A percentile compares a stretch with the other conserved stretches of the same genome.
Conservation (phyloP, 495 filamentous ascomycete species). For the Lophiotrema nucula region DNA sequence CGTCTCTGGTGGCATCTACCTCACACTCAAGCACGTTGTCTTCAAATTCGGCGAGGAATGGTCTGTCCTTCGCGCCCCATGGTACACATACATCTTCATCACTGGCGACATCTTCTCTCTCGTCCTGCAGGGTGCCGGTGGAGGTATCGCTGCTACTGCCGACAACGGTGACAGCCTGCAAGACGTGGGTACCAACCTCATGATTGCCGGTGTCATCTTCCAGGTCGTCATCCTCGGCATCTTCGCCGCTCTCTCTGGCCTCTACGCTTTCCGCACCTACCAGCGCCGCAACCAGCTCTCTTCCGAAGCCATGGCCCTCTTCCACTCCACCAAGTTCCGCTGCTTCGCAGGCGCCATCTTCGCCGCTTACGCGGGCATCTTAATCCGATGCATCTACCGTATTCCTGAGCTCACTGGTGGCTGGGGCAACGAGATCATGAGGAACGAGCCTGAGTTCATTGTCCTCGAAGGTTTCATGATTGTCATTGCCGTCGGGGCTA, state of each 20-base stretch:
- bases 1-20: constrained; percentile 58
- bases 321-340: constrained; percentile 14
- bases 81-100: constrained; percentile 57
- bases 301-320: constrained; percentile 1
- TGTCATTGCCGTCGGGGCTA: constrained; percentile 11
- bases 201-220: constrained; percentile 42
- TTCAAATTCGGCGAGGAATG: constrained; percentile 47
- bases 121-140: constrained; percentile 53
- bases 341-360: constrained; percentile 20
- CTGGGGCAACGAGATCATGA: constrained; percentile 34
- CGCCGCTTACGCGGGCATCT: constrained; percentile 32
- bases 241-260: constrained; percentile 33
- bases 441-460: constrained; percentile 31
- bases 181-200: constrained; percentile 39
- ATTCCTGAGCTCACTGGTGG: constrained; percentile 39
- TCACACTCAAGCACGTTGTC: constrained; percentile 51
- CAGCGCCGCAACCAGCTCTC: constrained; percentile 9
- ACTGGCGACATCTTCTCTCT: constrained; percentile 52
- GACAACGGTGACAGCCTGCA: constrained; percentile 11
- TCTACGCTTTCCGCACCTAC: constrained; percentile 33
- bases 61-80: constrained; percentile 51
- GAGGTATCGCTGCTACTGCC: constrained; percentile 44
- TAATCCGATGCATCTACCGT: constrained; percentile 39
- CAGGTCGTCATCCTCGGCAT: constrained; percentile 42
- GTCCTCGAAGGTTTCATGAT: constrained; percentile 35